phyloP scores from a whole-genome alignment of 257 asterid species.

The Hygrophila difformis region DNA sequence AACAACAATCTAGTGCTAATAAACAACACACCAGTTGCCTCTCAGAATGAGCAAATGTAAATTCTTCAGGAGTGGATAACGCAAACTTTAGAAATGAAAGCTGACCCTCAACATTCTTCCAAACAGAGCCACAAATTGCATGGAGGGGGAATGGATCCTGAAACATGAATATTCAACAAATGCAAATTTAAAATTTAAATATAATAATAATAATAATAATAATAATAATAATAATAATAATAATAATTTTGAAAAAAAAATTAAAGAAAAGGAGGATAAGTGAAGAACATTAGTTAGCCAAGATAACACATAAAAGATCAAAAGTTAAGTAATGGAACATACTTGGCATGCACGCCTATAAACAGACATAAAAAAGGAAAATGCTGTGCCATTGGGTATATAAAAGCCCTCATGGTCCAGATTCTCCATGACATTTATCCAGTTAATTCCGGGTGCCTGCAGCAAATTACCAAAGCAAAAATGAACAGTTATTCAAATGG shows the following conservation, averaged over 20 bases:
- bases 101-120: slow-evolving; percentile 98
- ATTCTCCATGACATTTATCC: slow-evolving; percentile 70
- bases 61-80: slow-evolving; percentile 63
- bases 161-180: slow-evolving; percentile 3
- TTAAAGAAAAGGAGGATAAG: too few relatives aligned
- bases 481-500: background rate
- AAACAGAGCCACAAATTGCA: slow-evolving; percentile 76
- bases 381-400: slow-evolving; percentile 67
- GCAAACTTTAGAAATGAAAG: slow-evolving; percentile 83
- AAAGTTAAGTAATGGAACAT: background rate
- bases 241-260: too few relatives aligned
- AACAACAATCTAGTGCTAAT: background rate
- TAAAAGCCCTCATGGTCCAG: slow-evolving; percentile 91
- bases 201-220: too few relatives aligned
- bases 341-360: slow-evolving; percentile 87
- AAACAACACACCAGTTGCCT: slow-evolving; percentile 62
- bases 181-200: too few relatives aligned
- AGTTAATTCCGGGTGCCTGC: slow-evolving; percentile 78
- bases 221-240: too few relatives aligned
- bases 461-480: background rate
- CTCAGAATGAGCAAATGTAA: slow-evolving; percentile 75
- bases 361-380: slow-evolving; percentile 76
- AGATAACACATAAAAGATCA: background rate
- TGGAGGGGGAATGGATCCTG: slow-evolving; percentile 94
- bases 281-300: too few relatives aligned